These are phyloP conservation scores for Euphorbia schlechtendalii DNA, from an alignment of 441 rosid species.

Conservation along the genomic window DNA sequence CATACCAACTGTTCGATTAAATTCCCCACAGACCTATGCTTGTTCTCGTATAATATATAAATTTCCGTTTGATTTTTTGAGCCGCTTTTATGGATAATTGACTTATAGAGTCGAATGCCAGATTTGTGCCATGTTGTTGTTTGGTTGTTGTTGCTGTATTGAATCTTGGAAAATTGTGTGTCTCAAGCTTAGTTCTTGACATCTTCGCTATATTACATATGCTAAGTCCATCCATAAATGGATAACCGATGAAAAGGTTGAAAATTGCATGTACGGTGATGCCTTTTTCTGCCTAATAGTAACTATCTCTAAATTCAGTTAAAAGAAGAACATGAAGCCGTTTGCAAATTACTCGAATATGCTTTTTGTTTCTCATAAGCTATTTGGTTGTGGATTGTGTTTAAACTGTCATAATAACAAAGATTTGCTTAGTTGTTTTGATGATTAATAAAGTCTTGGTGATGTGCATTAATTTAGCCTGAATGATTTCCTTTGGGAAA, in stretches of 20 bases:
- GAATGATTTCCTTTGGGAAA: too few relatives aligned
- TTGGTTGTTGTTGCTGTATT: not conserved
- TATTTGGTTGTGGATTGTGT: not conserved
- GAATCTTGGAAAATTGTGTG: not conserved
- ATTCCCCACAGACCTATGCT: slow-evolving; percentile 4
- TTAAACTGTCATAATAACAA: not conserved
- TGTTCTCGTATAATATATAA: not conserved
- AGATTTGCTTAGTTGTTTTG: not conserved
- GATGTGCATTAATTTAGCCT: not conserved
- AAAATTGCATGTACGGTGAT: too few relatives aligned
- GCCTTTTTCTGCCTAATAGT: too few relatives aligned
- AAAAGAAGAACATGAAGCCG: not conserved
- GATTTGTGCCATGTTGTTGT: not conserved
- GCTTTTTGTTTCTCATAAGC: not conserved
- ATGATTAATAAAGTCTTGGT: not conserved
- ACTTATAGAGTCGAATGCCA: too few relatives aligned
- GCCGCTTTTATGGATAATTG: not conserved
- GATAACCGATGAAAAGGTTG: too few relatives aligned
- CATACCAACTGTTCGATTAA: slow-evolving; percentile 13
- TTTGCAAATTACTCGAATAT: not conserved
- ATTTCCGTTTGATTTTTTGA: not conserved
- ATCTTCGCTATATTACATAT: not conserved
- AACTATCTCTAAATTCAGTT: too few relatives aligned
- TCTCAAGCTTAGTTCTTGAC: not conserved
- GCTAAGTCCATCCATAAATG: not conserved